A percentile compares a stretch with the other conserved stretches of the same genome.
Evolutionary conservation across 148 eudicot genomes (phyloP).

Genomic region (Cornus kousa): DNA sequence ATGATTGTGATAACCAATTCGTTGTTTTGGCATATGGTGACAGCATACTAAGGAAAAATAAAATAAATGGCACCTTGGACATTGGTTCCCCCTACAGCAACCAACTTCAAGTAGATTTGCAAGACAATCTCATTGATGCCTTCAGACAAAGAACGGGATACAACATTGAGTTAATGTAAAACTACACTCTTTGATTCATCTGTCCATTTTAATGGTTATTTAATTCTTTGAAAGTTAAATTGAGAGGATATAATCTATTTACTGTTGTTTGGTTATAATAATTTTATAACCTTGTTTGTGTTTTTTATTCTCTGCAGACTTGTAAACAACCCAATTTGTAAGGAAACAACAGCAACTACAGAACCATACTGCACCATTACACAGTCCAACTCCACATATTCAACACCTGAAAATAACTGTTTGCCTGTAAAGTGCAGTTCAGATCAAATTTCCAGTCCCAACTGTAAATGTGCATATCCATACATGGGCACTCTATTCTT

Average conservation of each 20-base stretch:
- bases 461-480: conserved; percentile 58
- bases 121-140: conserved; percentile 29
- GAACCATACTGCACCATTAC: conserved; percentile 31
- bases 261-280: neutral
- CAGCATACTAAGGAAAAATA: conserved; percentile 44
- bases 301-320: conserved; percentile 39
- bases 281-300: neutral
- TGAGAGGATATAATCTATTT: neutral
- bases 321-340: conserved; percentile 53
- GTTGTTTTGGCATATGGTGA: neutral
- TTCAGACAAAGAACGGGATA: conserved; percentile 15
- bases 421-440: conserved; percentile 30
- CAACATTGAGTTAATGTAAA: conserved; percentile 40
- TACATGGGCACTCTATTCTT: conserved; percentile 48
- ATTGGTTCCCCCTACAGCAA: conserved; percentile 31
- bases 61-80: conserved; percentile 34
- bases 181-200: neutral
- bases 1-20: neutral
- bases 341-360: neutral
- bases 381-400: conserved; percentile 25
- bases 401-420: conserved; percentile 45
- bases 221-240: too few relatives aligned
- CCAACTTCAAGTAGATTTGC: conserved; percentile 46
- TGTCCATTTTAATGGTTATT: neutral
- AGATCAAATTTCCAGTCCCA: conserved; percentile 57